Base-by-base conservation (phyloP, 2,329 filamentous ascomycete species). In the Pseudogymnoascus sp. region DNA sequence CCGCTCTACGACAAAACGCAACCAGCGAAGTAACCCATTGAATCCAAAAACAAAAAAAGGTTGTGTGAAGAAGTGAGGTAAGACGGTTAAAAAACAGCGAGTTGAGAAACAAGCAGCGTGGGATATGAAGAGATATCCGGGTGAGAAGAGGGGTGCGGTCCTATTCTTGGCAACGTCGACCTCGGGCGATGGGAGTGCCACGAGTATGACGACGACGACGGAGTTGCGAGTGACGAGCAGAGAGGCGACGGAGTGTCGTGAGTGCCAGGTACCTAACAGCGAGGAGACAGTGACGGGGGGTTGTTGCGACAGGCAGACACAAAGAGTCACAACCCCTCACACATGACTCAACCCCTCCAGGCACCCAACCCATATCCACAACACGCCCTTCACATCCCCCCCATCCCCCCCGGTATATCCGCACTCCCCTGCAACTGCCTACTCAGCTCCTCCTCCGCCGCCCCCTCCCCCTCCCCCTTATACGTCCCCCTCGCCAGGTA, bases 391-490 rank as follows among this genome's bases (percentile, higher is more conserved):
- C 43, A 49, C 43, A 49, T 25, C 43, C 43, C 43, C 43, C 21
- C 21, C 43, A 49, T 49, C 5, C 43, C 43, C 21, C 43, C 43
- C 43, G 43, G 43, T 23, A 49, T 49, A 49, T 49, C 43, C 43
- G 18, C 42, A 46, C 43, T 28, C 43, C 43, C 43, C 66, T 81
- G 79, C 63, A 85, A 70, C 68, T 85, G 83, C 43, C 80, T 75
- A 64, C 83, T 80, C 49, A 84, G 80, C 61, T 85, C 83, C 16
- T 84, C 82, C 2, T 79, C 78, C 6, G 67, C 67, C 25, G 70
- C 66, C 2, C 77, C 77, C 3, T 74, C 61, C 67, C 80, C 80
- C 12, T 42, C 60, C 11, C 43, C 53, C 36, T n/a, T 61, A 61
- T 18, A 68, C 68, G 31, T 61, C 59, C 38, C 38, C 8, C 34